Base-by-base conservation (phyloP, 768 basidiomycete genomes). In the Leccinellum albellum region DNA sequence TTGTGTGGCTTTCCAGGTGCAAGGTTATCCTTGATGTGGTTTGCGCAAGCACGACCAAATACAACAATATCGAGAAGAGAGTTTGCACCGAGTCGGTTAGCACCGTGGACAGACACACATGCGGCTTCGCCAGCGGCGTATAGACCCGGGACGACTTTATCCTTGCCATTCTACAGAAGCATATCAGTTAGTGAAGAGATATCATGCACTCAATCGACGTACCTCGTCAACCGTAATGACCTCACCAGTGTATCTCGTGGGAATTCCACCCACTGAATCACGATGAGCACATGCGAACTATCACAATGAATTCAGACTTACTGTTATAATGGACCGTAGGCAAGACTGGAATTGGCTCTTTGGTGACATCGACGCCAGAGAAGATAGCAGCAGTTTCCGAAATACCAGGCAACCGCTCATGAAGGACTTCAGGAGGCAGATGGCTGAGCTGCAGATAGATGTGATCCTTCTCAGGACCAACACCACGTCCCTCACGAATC, bases 331-430 rank as follows among this genome's bases (percentile, higher is more conserved):
- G 96, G 32, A 97, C 97, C 40, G 97, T 99, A 29, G 97, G 97
- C 61, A 99, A 76, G 26, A 99, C 97, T 35, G 97, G 97, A 66
- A 99, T 99, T 33, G 97, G 97, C 73, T 98, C 96, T 79, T 99
- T 98, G 61, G 97, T 98, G 56, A 99, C 97, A 74, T 99, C 97
- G 59, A 98, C 97, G 72, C 97, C 97, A 64, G 92, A 84, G 78
- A 99, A 99, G 71, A 99, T 98, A 55, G 97, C 90, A 21, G 97
- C 97, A 9, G 97, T 99, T 80, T 99, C 97, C 49, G 97, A 98
- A 71, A 99, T 99, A 82, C 97, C 97, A 58, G 97, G 97, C 24
- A 99, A 81, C 69, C 97, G 87, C 74, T 98, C 96, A 69, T 91
- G 94, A 53, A 99, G 86, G 65, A 98, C 85, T 62, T 97, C 94